Conservation (phyloP, 495 filamentous ascomycete species). For the Pseudevernia furfuracea region DNA sequence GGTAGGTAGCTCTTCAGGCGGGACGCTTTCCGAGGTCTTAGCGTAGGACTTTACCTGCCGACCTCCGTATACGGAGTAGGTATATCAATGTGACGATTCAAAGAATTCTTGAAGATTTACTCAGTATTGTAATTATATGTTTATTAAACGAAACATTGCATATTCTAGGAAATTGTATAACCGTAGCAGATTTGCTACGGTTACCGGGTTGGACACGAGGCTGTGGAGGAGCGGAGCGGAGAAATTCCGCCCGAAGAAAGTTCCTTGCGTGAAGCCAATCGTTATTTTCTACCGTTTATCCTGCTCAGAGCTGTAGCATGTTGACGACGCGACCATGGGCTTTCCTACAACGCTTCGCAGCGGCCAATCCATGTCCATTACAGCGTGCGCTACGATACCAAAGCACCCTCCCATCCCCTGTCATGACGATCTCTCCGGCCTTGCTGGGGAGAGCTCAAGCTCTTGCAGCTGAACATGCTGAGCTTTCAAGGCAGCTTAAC, state of each 20-base stretch:
- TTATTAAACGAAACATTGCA: too few species aligned
- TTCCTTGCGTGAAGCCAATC: neutral
- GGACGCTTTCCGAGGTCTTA: too few species aligned
- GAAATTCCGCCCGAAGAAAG: neutral
- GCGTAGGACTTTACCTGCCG: too few species aligned
- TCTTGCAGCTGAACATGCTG: constrained; percentile 59
- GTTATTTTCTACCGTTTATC: neutral
- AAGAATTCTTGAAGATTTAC: too few species aligned
- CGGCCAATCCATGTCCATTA: constrained; percentile 18
- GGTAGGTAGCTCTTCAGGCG: too few species aligned
- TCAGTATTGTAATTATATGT: too few species aligned
- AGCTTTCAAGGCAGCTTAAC: constrained; percentile 47
- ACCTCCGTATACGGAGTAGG: too few species aligned
- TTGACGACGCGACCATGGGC: constrained; percentile 27
- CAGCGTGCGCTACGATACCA: constrained; percentile 22
- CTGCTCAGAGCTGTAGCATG: constrained; percentile 27
- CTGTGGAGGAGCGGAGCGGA: neutral
- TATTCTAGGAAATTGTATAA: too few species aligned
- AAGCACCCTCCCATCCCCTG: constrained; percentile 29
- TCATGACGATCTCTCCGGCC: constrained; percentile 45
- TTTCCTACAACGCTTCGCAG: constrained; percentile 31
- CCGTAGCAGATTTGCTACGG: too few species aligned
- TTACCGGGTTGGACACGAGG: too few species aligned
- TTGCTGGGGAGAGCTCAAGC: constrained; percentile 58
- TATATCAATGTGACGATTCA: too few species aligned